Conservation (phyloP, 257 asterid species). For the Capsicum chinense region DNA sequence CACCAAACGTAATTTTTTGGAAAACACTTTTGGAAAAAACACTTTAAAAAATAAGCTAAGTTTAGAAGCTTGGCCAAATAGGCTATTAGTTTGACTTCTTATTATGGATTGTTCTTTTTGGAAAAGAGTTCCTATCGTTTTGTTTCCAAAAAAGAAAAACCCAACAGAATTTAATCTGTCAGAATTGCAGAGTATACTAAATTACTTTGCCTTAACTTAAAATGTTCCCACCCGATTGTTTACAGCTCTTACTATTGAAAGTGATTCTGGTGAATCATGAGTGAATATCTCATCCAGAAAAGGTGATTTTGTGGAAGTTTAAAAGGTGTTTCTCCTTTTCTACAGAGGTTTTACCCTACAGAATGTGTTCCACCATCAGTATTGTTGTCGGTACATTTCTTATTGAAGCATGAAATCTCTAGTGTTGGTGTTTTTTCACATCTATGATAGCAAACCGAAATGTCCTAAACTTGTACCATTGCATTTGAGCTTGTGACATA, state of each 20-base stretch:
- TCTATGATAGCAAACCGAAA: not conserved
- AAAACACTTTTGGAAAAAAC: too few species aligned
- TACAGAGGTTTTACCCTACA: not conserved
- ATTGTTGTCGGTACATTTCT: not conserved
- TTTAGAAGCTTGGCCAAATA: too few species aligned
- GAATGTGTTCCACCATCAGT: not conserved
- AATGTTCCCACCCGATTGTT: not conserved
- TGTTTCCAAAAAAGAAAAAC: not conserved
- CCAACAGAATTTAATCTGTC: not conserved
- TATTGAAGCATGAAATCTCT: conserved; percentile 9
- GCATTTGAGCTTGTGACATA: not conserved
- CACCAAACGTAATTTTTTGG: too few species aligned
- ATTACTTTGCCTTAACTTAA: not conserved
- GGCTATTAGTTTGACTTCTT: not conserved
- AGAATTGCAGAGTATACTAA: not conserved
- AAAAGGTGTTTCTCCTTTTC: not conserved
- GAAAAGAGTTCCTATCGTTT: not conserved
- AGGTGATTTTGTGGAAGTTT: conserved; percentile 18
- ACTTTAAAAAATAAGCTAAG: too few species aligned
- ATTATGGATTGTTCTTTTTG: not conserved
- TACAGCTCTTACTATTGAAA: not conserved
- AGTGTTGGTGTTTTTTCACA: conserved; percentile 3
- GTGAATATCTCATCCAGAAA: not conserved
- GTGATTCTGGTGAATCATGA: not conserved
- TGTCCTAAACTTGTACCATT: not conserved